Evolutionary conservation across 2,329 filamentous ascomycete species (phyloP).

Genomic region (Coleophoma cylindrospora): DNA sequence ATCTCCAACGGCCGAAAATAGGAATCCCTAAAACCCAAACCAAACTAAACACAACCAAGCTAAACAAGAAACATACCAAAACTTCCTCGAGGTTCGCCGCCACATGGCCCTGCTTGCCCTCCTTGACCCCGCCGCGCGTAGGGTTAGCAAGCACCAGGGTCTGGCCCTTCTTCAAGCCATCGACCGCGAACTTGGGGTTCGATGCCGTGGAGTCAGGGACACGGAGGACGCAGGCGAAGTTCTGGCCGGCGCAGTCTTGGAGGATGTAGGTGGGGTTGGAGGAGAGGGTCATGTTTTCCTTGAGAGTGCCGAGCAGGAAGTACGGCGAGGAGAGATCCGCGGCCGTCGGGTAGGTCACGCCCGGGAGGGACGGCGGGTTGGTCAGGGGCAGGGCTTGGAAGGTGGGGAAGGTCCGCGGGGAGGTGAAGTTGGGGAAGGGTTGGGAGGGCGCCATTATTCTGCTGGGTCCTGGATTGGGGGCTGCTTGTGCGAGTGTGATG

Average conservation of each 20-base stretch:
- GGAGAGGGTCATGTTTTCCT: conserved; percentile 23
- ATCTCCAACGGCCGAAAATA: background rate
- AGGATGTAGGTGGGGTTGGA: conserved; percentile 22
- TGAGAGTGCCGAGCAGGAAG: conserved; percentile 19
- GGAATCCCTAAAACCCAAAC: too few species aligned
- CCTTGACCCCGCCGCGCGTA: conserved; percentile 14
- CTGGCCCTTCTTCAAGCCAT: conserved; percentile 16
- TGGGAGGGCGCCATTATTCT: background rate
- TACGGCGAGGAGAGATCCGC: background rate
- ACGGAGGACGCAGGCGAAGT: conserved; percentile 19
- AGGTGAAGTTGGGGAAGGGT: background rate
- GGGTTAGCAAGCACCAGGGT: conserved; percentile 11
- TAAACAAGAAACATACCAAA: conserved; percentile 2
- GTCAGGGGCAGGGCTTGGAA: background rate
- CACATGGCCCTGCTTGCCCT: conserved; percentile 22
- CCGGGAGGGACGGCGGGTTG: background rate
- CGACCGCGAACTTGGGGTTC: conserved; percentile 11
- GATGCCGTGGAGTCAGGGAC: conserved; percentile 1
- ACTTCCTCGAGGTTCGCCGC: conserved; percentile 9
- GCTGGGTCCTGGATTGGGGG: background rate
- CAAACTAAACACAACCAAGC: background rate
- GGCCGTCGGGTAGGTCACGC: background rate
- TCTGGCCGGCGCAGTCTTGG: conserved; percentile 10
- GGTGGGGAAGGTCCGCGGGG: background rate
- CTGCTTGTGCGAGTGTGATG: background rate